These are phyloP conservation scores for Poronia punctata DNA, from an alignment of 495 filamentous ascomycete genomes.

Conservation along the genomic window DNA sequence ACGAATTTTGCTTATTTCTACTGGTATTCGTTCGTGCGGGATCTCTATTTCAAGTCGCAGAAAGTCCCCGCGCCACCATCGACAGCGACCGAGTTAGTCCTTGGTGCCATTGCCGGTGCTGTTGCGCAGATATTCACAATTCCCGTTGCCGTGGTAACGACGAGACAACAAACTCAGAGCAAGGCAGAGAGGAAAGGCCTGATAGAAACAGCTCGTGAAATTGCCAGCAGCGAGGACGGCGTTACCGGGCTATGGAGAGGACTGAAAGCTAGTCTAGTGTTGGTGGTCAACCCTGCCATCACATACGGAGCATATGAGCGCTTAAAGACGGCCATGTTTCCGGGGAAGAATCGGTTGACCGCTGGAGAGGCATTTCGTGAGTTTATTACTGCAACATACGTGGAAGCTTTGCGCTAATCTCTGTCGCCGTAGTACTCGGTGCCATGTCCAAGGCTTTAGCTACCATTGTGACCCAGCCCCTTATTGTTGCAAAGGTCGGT, in stretches of 20 bases:
- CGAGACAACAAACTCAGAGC: conserved; percentile 84
- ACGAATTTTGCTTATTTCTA: conserved; percentile 99
- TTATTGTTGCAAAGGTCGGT: conserved; percentile 97
- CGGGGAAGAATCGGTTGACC: conserved; percentile 66
- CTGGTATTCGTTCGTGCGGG: conserved; percentile 90
- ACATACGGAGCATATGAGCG: conserved; percentile 97
- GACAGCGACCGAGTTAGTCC: conserved; percentile 77
- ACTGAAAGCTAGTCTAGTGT: conserved; percentile 89
- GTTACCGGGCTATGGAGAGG: conserved; percentile 88
- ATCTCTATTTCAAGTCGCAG: conserved; percentile 66
- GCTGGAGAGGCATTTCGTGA: conserved; percentile 88
- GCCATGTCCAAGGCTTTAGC: conserved; percentile 90
- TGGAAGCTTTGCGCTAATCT: conserved; percentile 7
- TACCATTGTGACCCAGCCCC: conserved; percentile 86
- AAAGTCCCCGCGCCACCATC: conserved; percentile 57
- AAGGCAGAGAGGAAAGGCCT: conserved; percentile 81
- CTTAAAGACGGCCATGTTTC: conserved; percentile 71
- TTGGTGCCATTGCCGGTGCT: conserved; percentile 85
- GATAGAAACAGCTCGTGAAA: conserved; percentile 80
- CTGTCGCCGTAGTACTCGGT: conserved; percentile 60
- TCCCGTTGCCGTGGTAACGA: conserved; percentile 90
- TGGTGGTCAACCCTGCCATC: conserved; percentile 95
- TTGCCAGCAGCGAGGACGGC: conserved; percentile 86
- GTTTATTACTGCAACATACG: conserved; percentile 26
- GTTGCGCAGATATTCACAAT: conserved; percentile 95